phyloP scores from a whole-genome alignment of 306 rosid genomes.

The Vigna reflexopilosa region DNA sequence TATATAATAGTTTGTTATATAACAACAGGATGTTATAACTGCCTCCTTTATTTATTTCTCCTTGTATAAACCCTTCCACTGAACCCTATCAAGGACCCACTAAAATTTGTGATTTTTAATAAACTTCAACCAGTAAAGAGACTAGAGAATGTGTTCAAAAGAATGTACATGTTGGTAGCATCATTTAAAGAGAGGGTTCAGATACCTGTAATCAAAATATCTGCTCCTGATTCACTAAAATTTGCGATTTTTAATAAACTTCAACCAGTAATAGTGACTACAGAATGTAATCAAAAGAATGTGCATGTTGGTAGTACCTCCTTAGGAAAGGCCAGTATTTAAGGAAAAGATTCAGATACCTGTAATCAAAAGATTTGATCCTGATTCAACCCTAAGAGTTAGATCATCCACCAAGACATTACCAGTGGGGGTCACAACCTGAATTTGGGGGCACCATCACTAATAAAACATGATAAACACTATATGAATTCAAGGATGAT shows the following conservation, averaged over 20 bases:
- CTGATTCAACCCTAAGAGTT: slow-evolving; percentile 84
- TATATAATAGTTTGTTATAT: no score
- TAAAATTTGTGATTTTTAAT: not conserved
- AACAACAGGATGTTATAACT: no score
- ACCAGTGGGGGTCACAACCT: slow-evolving; percentile 97
- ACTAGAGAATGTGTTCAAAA: not conserved
- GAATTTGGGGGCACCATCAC: slow-evolving; percentile 44
- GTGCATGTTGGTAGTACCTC: not conserved
- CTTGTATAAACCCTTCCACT: no score
- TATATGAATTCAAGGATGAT: slow-evolving; percentile 31
- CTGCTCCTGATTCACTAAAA: slow-evolving; percentile 70
- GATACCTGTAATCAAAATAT: slow-evolving; percentile 93
- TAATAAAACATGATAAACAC: slow-evolving; percentile 43
- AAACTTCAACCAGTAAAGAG: not conserved
- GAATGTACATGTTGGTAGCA: no score
- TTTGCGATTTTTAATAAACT: not conserved
- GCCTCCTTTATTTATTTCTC: no score
- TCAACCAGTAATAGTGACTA: not conserved
- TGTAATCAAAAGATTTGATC: slow-evolving; percentile 96
- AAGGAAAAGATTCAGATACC: slow-evolving; percentile 56
- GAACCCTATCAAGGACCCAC: not conserved
- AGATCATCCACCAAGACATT: slow-evolving; percentile 93
- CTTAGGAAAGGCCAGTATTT: not conserved
- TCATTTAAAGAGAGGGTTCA: slow-evolving; percentile 24
- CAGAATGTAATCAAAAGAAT: not conserved